Evolutionary conservation across 2,329 filamentous ascomycete genomes (phyloP).

Genomic region (Malbranchea cinnamomea): DNA sequence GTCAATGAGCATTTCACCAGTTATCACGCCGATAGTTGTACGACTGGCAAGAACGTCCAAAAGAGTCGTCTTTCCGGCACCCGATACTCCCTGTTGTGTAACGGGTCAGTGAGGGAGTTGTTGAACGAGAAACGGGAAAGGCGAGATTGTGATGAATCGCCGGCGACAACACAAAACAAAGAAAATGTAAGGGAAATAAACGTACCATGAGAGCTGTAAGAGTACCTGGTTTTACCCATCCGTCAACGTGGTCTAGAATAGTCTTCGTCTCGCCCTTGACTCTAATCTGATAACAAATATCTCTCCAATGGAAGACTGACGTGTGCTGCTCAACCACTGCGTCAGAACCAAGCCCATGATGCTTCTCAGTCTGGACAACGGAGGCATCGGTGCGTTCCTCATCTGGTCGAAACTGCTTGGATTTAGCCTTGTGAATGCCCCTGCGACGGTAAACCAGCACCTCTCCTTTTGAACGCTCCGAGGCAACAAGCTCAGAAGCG

Average conservation of each 20-base stretch:
- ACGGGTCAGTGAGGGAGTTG: constrained; percentile 23
- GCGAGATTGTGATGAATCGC: constrained; percentile 53
- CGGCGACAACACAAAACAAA: constrained; percentile 58
- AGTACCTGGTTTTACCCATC: constrained; percentile 87
- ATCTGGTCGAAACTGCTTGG: constrained; percentile 15
- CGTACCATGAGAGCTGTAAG: constrained; percentile 63
- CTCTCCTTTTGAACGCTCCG: constrained; percentile 61
- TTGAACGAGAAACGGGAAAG: constrained; percentile 43
- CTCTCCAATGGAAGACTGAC: constrained; percentile 71
- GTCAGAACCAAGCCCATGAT: not conserved
- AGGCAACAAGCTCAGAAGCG: constrained; percentile 45
- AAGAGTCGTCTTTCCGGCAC: constrained; percentile 83
- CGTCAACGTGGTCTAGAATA: constrained; percentile 73
- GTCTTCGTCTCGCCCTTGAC: constrained; percentile 62
- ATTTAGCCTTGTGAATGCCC: constrained; percentile 42
- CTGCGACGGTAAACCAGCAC: constrained; percentile 59
- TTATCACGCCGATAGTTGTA: constrained; percentile 79
- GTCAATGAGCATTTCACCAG: constrained; percentile 74
- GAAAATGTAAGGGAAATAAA: constrained; percentile 11
- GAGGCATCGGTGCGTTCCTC: constrained; percentile 14
- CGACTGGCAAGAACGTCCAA: constrained; percentile 74
- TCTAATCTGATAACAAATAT: constrained; percentile 67
- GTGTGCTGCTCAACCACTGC: constrained; percentile 3
- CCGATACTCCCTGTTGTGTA: constrained; percentile 56
- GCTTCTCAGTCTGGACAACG: constrained; percentile 21